Base-by-base conservation (phyloP, 2,329 filamentous ascomycete species). In the Zopfia rhizophila region DNA sequence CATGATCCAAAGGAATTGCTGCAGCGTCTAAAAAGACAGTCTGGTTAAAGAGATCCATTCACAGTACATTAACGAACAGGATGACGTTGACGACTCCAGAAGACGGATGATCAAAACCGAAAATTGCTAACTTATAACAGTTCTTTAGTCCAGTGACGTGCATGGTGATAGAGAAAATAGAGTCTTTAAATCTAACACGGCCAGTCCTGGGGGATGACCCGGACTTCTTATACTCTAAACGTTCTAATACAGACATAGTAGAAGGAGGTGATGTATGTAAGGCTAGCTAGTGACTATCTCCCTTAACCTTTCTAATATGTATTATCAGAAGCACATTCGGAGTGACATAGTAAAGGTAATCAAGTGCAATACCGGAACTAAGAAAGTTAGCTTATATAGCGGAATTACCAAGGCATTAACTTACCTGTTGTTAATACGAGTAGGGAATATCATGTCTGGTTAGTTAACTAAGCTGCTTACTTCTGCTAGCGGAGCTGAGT, bases 1-100 rank as follows among this genome's bases (percentile, higher is more conserved):
- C 13, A 12, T 23, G 22, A 7, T 55, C 63, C 21, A 71, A 42
- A 4, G 65, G 60, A 8, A 75, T 13, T 18, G 69, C 50, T 13
- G 69, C 71, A 4, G 63, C 61, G 45, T 75, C 68, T 12, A 70
- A 28, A 18, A 66, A 48, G n/a, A 68, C 36, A 1, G 63, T 65
- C 12, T 60, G 62, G 31, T 65, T 64, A 13, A 57, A 49, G 2
- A 63, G 25, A 41, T 72, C 66, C 63, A 75, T 54, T 51, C 72
- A 40, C 49, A 70, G 23, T 17, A 39, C 37, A 12, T 59, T 60
- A 1, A 59, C 55, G 24, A 66, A 50, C 16, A 71, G 45, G 13
- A 68, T 16, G 22, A 60, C 38, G 12, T 63, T 49, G 4, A 48
- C 48, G 16, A 51, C 51, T 24, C 28, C 38, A 17, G 21, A 25